These are phyloP conservation scores for Haplosporangium gracile DNA, from an alignment of 192 early-diverging fungal genomes.

Conservation along the genomic window DNA sequence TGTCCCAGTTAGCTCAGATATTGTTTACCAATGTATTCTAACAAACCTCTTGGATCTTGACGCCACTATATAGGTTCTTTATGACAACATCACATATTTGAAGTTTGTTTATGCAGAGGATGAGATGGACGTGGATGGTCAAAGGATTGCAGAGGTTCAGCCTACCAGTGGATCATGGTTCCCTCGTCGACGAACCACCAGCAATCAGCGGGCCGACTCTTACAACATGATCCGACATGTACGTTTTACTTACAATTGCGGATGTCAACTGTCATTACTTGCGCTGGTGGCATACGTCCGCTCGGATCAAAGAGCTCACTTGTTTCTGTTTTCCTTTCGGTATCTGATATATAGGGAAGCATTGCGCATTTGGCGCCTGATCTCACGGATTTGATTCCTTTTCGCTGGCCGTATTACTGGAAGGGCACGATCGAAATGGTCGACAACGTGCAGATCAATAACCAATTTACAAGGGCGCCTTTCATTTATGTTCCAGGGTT, in stretches of 20 bases:
- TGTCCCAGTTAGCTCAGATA: background rate
- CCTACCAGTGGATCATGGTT: slow-evolving; percentile 36
- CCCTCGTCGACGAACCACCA: slow-evolving; percentile 38
- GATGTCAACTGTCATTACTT: too few species aligned
- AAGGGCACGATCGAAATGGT: slow-evolving; percentile 55
- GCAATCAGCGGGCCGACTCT: slow-evolving; percentile 45
- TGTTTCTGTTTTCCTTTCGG: background rate
- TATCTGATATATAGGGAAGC: slow-evolving; percentile 26
- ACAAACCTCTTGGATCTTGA: background rate
- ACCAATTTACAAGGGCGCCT: slow-evolving; percentile 47
- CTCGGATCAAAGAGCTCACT: background rate
- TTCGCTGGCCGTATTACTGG: slow-evolving; percentile 55
- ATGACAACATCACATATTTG: slow-evolving; percentile 68
- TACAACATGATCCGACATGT: slow-evolving; percentile 61
- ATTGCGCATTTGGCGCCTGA: slow-evolving; percentile 47
- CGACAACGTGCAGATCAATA: slow-evolving; percentile 55
- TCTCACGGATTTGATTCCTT: slow-evolving; percentile 46
- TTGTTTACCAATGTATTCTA: background rate
- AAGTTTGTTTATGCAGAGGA: slow-evolving; percentile 70
- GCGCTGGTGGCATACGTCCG: too few species aligned
- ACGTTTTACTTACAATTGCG: background rate
- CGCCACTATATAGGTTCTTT: slow-evolving; percentile 58
- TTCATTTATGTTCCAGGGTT: slow-evolving; percentile 30
- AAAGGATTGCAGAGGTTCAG: slow-evolving; percentile 41
- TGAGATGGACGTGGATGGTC: slow-evolving; percentile 61